A percentile compares a stretch with the other conserved stretches of the same genome.
These are phyloP conservation scores for Asterophora parasitica DNA, from an alignment of 768 basidiomycete genomes.

Conservation along the genomic window DNA sequence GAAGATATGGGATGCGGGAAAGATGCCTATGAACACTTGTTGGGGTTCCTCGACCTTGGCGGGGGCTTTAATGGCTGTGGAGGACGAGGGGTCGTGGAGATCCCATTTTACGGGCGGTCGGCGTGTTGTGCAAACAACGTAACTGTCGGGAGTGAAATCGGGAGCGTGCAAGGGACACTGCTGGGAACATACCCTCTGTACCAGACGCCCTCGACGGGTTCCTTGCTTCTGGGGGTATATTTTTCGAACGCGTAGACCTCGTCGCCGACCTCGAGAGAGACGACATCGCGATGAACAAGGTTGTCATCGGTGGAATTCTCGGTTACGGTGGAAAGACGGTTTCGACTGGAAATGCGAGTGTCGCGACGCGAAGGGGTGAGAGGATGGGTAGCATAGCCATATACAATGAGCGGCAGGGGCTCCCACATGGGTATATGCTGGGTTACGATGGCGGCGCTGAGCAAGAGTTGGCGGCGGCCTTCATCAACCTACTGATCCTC, in stretches of 20 bases:
- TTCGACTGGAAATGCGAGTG: slow-evolving; percentile 54
- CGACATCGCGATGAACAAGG: slow-evolving; percentile 66
- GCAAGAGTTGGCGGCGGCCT: not conserved
- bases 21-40: slow-evolving; percentile 92
- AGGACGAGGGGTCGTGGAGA: slow-evolving; percentile 53
- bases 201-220: slow-evolving; percentile 74
- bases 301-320: slow-evolving; percentile 62
- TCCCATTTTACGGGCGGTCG: slow-evolving; percentile 69
- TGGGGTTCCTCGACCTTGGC: slow-evolving; percentile 70
- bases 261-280: slow-evolving; percentile 89
- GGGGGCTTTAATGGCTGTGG: slow-evolving; percentile 39
- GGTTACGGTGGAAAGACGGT: slow-evolving; percentile 57
- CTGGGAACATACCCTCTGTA: slow-evolving; percentile 76
- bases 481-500: too few species aligned
- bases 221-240: slow-evolving; percentile 69
- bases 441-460: slow-evolving; percentile 5
- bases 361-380: slow-evolving; percentile 72
- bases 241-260: slow-evolving; percentile 97
- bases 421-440: slow-evolving; percentile 38
- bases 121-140: slow-evolving; percentile 80
- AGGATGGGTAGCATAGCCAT: slow-evolving; percentile 88
- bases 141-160: slow-evolving; percentile 38
- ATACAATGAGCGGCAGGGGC: slow-evolving; percentile 64
- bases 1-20: slow-evolving; percentile 85
- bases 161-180: slow-evolving; percentile 3